Evolutionary conservation across 2,329 filamentous ascomycete genomes (phyloP), one percentile per base, ranked within the genome.

Genomic region (Dothideomycetes sp.): DNA sequence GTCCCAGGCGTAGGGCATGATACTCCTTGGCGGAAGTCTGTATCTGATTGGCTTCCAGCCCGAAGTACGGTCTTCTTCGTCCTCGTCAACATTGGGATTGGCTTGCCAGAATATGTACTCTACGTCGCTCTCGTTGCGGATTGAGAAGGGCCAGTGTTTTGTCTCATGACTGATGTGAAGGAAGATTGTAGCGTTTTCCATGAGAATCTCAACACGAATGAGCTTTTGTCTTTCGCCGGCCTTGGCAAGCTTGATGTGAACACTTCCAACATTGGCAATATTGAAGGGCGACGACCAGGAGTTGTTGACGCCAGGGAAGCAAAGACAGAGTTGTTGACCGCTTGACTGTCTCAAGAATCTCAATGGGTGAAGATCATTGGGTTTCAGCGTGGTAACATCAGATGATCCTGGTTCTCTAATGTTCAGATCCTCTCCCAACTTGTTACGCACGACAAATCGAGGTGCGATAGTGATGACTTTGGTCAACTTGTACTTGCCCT

Each of bases 1-100:
- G 58, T 98, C 93, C 91, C 91, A 98, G 2, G 91, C 89, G 55
- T 98, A 98, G 1, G 93, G 91, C 91, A 98, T 98, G 61, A 98
- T 95, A 61, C 89, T 96, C 45, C 91, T 75, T 10, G 89, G 80
- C 2, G 93, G 93, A 20, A 98, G 70, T 22, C 89, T 82, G 63
- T 98, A 98, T 39, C 86, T 75, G 47, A 98, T 85, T 2, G 87
- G 88, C 49, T 84, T 82, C 85, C 91, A 98, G 4, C 86, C 85
- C 39, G 84, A 88, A 43, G 80, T 68, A 40, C 64, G 71, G 54
- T 95, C 84, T 51, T 85, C 82, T 41, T 89, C 88, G 45, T 95
- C 88, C 47, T 96, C 88, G 45, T 94, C 88, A 8, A 94, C 68
- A 52, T 89, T 94, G 4, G 91, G 91, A 53, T 96, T 82, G 13